Evolutionary conservation across 495 filamentous ascomycete genomes (phyloP).

Genomic region (Tuber borchii): DNA sequence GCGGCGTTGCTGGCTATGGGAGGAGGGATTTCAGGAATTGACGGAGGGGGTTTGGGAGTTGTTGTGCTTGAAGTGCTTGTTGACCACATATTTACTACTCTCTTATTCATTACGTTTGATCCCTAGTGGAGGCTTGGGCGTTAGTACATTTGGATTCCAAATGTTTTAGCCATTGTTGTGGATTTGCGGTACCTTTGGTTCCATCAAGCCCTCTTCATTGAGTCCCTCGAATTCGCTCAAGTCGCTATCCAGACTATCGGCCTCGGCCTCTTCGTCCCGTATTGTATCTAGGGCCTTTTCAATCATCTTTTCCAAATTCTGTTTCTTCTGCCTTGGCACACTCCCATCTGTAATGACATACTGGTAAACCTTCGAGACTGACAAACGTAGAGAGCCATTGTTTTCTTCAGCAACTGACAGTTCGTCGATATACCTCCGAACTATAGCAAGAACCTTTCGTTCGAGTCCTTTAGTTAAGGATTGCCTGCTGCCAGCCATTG

Average conservation of each 20-base stretch:
- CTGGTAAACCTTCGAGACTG: slow-evolving; percentile 34
- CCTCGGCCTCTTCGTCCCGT: slow-evolving; percentile 51
- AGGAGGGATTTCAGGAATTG: slow-evolving; percentile 13
- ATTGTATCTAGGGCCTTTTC: slow-evolving; percentile 74
- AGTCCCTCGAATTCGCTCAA: slow-evolving; percentile 58
- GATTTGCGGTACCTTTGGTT: slow-evolving; percentile 24
- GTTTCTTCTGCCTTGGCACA: slow-evolving; percentile 36
- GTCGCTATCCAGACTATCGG: slow-evolving; percentile 44
- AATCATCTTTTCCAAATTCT: slow-evolving; percentile 71
- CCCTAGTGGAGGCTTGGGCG: slow-evolving; percentile 44
- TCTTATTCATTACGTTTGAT: slow-evolving; percentile 67
- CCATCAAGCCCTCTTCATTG: slow-evolving; percentile 44
- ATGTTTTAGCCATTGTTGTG: slow-evolving; percentile 6
- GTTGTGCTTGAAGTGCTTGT: slow-evolving; percentile 42
- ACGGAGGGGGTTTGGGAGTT: slow-evolving; percentile 8
- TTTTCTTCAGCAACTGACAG: slow-evolving; percentile 20
- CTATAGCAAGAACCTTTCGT: slow-evolving; percentile 32
- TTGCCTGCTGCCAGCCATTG: slow-evolving; percentile 27
- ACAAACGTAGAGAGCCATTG: slow-evolving; percentile 20
- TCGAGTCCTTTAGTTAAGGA: slow-evolving; percentile 33
- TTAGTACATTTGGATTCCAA: background rate
- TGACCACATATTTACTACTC: slow-evolving; percentile 63
- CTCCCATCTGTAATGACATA: slow-evolving; percentile 30
- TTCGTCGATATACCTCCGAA: slow-evolving; percentile 38
- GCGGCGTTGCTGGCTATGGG: slow-evolving; percentile 14